Conservation (phyloP, 805 yeast species). For the Ogataea glucozyma region DNA sequence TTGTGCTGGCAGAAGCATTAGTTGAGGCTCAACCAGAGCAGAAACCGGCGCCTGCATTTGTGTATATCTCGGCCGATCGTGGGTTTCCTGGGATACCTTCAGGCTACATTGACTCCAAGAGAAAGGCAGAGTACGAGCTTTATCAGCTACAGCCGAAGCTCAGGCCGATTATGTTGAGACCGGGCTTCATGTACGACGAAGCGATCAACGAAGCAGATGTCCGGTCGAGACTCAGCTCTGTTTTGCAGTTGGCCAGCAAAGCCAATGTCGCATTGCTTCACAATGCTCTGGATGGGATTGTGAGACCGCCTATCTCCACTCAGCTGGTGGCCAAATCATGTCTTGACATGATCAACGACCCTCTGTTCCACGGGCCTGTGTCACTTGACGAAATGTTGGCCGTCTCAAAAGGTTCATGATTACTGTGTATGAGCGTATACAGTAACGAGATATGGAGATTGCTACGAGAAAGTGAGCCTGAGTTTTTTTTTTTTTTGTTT, state of each 20-base stretch:
- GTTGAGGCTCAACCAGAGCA: constrained; percentile 22
- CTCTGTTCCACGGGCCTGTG: constrained; percentile 56
- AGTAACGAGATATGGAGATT: background rate
- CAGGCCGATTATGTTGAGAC: constrained; percentile 68
- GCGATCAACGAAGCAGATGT: constrained; percentile 30
- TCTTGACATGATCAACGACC: constrained; percentile 54
- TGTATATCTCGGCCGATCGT: constrained; percentile 79
- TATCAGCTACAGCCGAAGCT: constrained; percentile 42
- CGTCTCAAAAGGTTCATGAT: constrained; percentile 2
- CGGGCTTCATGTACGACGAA: constrained; percentile 81
- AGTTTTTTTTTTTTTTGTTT: background rate
- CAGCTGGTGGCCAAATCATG: constrained; percentile 65
- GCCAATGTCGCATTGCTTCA: constrained; percentile 45
- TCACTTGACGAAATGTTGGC: constrained; percentile 50
- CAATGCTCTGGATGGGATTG: constrained; percentile 46
- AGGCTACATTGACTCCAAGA: constrained; percentile 73
- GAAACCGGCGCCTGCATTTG: constrained; percentile 53
- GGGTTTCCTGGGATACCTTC: constrained; percentile 67
- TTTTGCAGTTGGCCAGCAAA: constrained; percentile 44
- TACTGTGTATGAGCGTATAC: background rate
- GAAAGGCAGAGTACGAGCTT: constrained; percentile 71
- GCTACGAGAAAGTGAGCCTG: background rate
- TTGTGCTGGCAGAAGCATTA: constrained; percentile 61
- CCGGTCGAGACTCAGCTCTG: constrained; percentile 43
- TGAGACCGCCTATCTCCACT: constrained; percentile 66